Evolutionary conservation across 2,329 filamentous ascomycete genomes (phyloP).

Genomic region (Mycosphaerella sp.): DNA sequence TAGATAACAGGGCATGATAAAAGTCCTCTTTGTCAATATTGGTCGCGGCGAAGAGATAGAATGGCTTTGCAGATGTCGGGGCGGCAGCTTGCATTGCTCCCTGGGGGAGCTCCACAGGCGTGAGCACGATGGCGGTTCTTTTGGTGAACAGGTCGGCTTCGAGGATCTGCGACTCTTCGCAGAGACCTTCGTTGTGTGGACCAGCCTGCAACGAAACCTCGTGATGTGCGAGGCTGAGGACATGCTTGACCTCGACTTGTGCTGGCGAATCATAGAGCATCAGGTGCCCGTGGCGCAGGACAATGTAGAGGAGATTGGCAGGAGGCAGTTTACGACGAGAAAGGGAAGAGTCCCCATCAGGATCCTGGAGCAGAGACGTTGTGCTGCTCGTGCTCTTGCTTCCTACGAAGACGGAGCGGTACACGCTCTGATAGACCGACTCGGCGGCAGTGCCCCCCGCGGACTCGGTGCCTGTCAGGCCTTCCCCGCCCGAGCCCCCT

Average conservation of each 20-base stretch:
- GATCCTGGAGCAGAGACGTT: slow-evolving; percentile 21
- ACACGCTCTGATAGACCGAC: slow-evolving; percentile 98
- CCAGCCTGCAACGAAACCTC: slow-evolving; percentile 79
- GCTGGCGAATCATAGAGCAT: slow-evolving; percentile 97
- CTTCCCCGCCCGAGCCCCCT: slow-evolving; percentile 10
- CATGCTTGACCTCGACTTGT: slow-evolving; percentile 91
- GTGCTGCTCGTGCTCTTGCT: slow-evolving; percentile 44
- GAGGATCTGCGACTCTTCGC: slow-evolving; percentile 59
- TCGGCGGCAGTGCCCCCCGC: slow-evolving; percentile 55
- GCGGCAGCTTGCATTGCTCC: slow-evolving; percentile 19
- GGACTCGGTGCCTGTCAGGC: slow-evolving; percentile 9
- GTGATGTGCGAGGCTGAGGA: slow-evolving; percentile 87
- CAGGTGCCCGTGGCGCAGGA: slow-evolving; percentile 74
- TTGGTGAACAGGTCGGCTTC: slow-evolving; percentile 97
- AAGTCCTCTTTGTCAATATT: slow-evolving; percentile 97
- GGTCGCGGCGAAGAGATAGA: slow-evolving; percentile 91
- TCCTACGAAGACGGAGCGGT: slow-evolving; percentile 88
- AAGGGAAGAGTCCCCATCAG: slow-evolving; percentile 5
- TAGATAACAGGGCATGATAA: slow-evolving; percentile 83
- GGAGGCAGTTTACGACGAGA: slow-evolving; percentile 18
- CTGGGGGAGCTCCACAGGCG: slow-evolving; percentile 24
- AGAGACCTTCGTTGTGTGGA: slow-evolving; percentile 17
- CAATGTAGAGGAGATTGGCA: slow-evolving; percentile 31
- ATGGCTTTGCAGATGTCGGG: slow-evolving; percentile 57
- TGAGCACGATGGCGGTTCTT: slow-evolving; percentile 42